A percentile compares a stretch with the other conserved stretches of the same genome.
Conservation (phyloP, 164 flowering plant species). For the Liquidambar formosana region DNA sequence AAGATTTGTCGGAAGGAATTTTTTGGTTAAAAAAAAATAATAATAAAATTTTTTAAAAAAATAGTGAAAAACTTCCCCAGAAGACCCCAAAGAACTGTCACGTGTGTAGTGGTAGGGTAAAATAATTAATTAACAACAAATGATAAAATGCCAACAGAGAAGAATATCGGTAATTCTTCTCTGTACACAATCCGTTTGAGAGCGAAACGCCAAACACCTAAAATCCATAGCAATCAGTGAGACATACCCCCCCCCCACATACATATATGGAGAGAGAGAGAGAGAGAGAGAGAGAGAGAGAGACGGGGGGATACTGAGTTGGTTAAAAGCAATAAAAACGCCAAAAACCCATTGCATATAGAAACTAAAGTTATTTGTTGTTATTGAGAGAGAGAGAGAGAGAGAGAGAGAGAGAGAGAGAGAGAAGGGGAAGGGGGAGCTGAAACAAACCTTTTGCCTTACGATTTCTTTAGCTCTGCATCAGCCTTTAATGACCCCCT, state of each 20-base stretch:
- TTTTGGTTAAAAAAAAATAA: too few species aligned
- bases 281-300: background rate
- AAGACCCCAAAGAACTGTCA: background rate
- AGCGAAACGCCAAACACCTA: slow-evolving; percentile 5
- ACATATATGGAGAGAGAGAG: too few species aligned
- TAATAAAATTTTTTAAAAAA: too few species aligned
- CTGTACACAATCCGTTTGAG: background rate
- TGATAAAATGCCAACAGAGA: background rate
- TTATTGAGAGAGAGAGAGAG: background rate
- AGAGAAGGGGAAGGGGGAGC: too few species aligned
- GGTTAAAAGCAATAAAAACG: too few species aligned
- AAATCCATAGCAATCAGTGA: slow-evolving; percentile 7
- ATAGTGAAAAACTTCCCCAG: background rate
- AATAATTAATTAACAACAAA: background rate
- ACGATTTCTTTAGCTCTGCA: slow-evolving; percentile 2
- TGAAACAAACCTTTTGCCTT: slow-evolving; percentile 3
- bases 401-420: background rate
- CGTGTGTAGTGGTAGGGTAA: background rate
- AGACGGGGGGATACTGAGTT: background rate
- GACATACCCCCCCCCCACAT: background rate
- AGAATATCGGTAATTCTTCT: slow-evolving; percentile 1
- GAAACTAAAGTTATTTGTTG: too few species aligned
- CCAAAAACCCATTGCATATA: too few species aligned
- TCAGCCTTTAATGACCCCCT: background rate
- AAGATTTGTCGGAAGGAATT: too few species aligned